These are phyloP conservation scores for Macadamia integrifolia DNA, from an alignment of 164 flowering plant genomes.

Conservation along the genomic window DNA sequence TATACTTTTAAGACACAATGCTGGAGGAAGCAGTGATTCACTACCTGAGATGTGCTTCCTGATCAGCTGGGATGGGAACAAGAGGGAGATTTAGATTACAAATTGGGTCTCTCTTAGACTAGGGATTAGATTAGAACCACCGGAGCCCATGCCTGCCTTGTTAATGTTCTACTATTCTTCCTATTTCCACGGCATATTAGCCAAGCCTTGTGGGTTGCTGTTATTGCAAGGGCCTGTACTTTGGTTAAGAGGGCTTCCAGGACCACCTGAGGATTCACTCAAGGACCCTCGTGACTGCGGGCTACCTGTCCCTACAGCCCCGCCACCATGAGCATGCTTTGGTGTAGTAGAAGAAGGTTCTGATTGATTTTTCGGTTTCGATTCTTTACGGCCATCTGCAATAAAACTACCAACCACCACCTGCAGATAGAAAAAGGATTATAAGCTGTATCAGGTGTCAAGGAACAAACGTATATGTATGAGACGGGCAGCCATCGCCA, in stretches of 20 bases:
- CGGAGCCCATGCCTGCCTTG: too few relatives aligned
- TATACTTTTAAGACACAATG: too few relatives aligned
- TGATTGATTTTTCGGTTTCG: conserved; percentile 26
- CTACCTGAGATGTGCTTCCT: too few relatives aligned
- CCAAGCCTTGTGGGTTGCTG: conserved; percentile 40
- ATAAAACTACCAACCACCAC: conserved; percentile 77
- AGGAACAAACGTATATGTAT: too few relatives aligned
- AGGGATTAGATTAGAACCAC: too few relatives aligned
- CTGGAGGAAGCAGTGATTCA: too few relatives aligned
- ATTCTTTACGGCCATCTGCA: conserved; percentile 48
- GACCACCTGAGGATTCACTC: conserved; percentile 83
- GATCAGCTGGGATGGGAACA: too few relatives aligned
- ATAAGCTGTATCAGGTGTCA: neutral
- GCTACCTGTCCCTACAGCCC: conserved; percentile 44
- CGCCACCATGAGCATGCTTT: conserved; percentile 27
- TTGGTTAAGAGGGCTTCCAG: conserved; percentile 78
- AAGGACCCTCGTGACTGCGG: conserved; percentile 68
- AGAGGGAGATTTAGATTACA: too few relatives aligned
- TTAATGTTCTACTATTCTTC: too few relatives aligned
- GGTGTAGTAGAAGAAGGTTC: conserved; percentile 39
- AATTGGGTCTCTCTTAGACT: too few relatives aligned
- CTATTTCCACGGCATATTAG: conserved; percentile 64
- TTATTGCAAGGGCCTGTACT: conserved; percentile 54
- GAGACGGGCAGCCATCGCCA: too few relatives aligned
- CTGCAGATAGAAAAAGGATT: conserved; percentile 30